Evolutionary conservation across 177 flowering plant species (phyloP).

Genomic region (Vitis hybrid): DNA sequence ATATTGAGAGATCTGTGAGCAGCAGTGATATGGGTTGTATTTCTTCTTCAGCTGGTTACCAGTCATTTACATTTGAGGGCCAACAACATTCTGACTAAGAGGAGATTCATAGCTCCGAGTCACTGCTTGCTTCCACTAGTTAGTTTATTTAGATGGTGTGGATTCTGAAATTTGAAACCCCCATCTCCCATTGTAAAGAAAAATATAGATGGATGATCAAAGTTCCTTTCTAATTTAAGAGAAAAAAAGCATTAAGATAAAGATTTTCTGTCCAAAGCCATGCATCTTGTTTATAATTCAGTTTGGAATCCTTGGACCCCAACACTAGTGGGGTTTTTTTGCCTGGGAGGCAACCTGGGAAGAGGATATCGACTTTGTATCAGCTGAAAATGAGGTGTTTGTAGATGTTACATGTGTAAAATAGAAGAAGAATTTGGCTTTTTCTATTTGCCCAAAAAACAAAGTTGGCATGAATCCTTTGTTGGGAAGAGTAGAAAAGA

Average conservation of each 20-base stretch:
- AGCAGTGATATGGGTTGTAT: slow-evolving; percentile 59
- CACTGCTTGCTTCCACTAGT: neutral
- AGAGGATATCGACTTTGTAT: too few species aligned
- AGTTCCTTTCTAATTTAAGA: slow-evolving; percentile 9
- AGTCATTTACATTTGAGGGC: slow-evolving; percentile 39
- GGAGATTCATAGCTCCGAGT: too few species aligned
- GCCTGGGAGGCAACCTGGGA: too few species aligned
- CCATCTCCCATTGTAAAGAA: slow-evolving; percentile 1
- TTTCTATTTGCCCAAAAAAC: too few species aligned
- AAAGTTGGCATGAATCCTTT: too few species aligned
- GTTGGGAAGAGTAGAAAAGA: too few species aligned
- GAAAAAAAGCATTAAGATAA: neutral
- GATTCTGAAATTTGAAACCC: slow-evolving; percentile 4
- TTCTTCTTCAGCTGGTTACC: slow-evolving; percentile 55
- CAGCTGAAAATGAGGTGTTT: too few species aligned
- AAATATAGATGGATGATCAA: neutral
- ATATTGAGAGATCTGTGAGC: slow-evolving; percentile 63
- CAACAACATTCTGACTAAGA: slow-evolving; percentile 11
- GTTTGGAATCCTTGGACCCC: too few species aligned
- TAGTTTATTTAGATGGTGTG: slow-evolving; percentile 9
- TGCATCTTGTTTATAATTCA: neutral
- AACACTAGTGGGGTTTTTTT: too few species aligned
- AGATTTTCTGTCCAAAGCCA: slow-evolving; percentile 3
- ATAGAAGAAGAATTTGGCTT: too few species aligned
- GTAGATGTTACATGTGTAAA: too few species aligned